Evolutionary conservation across 441 rosid species (phyloP), one percentile per base, ranked within the genome.

Genomic region (Syzygium malaccense): DNA sequence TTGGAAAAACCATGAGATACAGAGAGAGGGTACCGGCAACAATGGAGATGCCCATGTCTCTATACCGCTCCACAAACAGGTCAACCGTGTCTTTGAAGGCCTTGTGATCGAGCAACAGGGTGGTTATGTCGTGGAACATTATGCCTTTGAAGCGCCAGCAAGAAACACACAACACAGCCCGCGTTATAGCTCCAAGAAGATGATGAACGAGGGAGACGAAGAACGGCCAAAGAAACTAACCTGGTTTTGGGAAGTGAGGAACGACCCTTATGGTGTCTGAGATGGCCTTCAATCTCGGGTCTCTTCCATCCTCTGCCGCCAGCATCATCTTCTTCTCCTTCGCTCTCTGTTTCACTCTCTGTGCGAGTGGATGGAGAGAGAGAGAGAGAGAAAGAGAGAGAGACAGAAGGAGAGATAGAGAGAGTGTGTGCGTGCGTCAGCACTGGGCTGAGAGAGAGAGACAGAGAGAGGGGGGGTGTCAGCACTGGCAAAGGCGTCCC

Each of bases 41-140:
- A 41, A 86, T 53, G 41, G 90, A 85, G 87, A 88, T 88, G 71
- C 87, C 90, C 90, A 53, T 88, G 49, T 88, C 64, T 17, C 71
- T 78, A n/a, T 88, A 88, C n/a, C 87, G 90, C 37, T 88, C 90
- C 45, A 86, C 87, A 30, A 88, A 88, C 85, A 88, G 55, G 85
- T 88, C 90, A 54, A 88, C 85, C 13, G 85, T 68, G 68, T 88
- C 71, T 49, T 88, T 85, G 87, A 88, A 88, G 33, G 90, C 90
- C 80, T 55, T 86, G 66, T 48, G 90, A n/a, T 88, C 68, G 56
- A 88, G 90, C 85, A 88, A 14, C 85, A 88, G 57, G 1, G 90
- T 88, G 49, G 90, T 88, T 66, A 88, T 88, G 71, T 88, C 90
- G 30, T 88, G 90, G 71, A 88, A 88, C 90, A 88, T 88, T 15